Conservation (phyloP, 768 basidiomycete species). For the Leccinum rimulosum region DNA sequence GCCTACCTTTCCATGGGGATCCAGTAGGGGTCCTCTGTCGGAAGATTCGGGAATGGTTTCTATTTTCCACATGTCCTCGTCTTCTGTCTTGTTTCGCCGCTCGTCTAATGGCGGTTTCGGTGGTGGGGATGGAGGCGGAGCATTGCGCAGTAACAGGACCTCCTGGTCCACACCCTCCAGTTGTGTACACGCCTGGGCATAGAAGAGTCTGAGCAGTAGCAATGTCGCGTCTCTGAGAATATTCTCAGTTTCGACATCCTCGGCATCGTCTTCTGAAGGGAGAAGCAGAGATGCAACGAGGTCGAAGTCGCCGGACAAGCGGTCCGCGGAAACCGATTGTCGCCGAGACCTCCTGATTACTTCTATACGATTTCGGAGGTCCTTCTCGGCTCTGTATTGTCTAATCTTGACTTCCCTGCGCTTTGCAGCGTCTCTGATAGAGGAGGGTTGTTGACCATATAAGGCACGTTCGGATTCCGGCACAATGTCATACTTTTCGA, state of each 20-base stretch:
- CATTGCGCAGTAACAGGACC: slow-evolving; percentile 59
- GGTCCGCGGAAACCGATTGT: slow-evolving; percentile 34
- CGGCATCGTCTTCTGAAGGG: slow-evolving; percentile 35
- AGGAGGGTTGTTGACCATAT: slow-evolving; percentile 45
- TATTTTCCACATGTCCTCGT: slow-evolving; percentile 67
- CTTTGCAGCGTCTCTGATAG: slow-evolving; percentile 61
- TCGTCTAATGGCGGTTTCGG: slow-evolving; percentile 35
- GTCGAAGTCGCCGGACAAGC: slow-evolving; percentile 51
- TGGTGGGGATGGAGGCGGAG: slow-evolving; percentile 41
- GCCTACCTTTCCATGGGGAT: slow-evolving; percentile 71
- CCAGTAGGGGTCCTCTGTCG: slow-evolving; percentile 65
- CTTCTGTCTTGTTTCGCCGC: slow-evolving; percentile 37
- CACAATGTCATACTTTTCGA: slow-evolving; percentile 68
- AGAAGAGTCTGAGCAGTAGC: slow-evolving; percentile 70
- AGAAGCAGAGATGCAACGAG: slow-evolving; percentile 65
- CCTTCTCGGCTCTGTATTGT: slow-evolving; percentile 86
- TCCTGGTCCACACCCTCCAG: slow-evolving; percentile 72
- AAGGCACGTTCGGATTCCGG: slow-evolving; percentile 57
- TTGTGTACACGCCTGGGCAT: slow-evolving; percentile 65
- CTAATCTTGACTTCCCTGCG: slow-evolving; percentile 87
- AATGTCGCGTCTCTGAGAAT: slow-evolving; percentile 64
- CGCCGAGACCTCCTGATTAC: slow-evolving; percentile 53
- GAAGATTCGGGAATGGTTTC: slow-evolving; percentile 51
- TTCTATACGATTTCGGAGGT: slow-evolving; percentile 67
- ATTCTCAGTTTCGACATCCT: slow-evolving; percentile 62